Base-by-base conservation (phyloP, 1,139 yeast genomes). In the Yamadazyma mexicana region DNA sequence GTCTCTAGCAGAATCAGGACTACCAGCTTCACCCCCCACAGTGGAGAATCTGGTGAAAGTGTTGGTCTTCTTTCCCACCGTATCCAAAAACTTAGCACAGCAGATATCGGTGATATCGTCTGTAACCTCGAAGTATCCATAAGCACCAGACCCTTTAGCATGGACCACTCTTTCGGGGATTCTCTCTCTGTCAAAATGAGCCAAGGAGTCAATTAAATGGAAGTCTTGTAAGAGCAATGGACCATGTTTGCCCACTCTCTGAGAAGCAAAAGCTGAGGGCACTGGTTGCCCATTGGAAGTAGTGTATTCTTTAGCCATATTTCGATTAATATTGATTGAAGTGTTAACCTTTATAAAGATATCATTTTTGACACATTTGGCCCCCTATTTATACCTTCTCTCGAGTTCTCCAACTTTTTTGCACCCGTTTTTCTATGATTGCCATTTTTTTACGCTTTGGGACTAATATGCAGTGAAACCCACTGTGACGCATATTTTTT, bases 121-220 rank as follows among this genome's bases (percentile, higher is more conserved):
- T 28, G 92, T 85, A 46, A 80, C 81, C 59, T 81, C 88, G 53
- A 85, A 84, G 42, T 67, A 71, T 49, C 91, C 88, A 56, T 69
- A 79, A 33, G 91, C 89, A 47, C 91, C 92, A 33, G 86, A 83
- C 44, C 92, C 94, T 61, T 83, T 84, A 46, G 92, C 92, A 58
- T 85, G 94, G 34, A 84, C 92, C 31, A 84, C 89, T 57, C 92
- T 75, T 64, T 84, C 92, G 23, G 92, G 91, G 44, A 84, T 79
- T 56, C 91, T 72, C 64, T 85, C 92, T 51, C 91, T 76, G 65
- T 83, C 88, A 53, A 85, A 85, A 59, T 83, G 91, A 17, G 89
- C 82, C 35, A 85, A 62, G 33, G 81, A 67, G 55, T 85, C 94
- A 51, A 84, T 73, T 53, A 84, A 64, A 61, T 81, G 82, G 62